Evolutionary conservation across 805 yeast genomes (phyloP), one percentile per base, ranked within the genome.

Genomic region (Ogataea salicorniae): DNA sequence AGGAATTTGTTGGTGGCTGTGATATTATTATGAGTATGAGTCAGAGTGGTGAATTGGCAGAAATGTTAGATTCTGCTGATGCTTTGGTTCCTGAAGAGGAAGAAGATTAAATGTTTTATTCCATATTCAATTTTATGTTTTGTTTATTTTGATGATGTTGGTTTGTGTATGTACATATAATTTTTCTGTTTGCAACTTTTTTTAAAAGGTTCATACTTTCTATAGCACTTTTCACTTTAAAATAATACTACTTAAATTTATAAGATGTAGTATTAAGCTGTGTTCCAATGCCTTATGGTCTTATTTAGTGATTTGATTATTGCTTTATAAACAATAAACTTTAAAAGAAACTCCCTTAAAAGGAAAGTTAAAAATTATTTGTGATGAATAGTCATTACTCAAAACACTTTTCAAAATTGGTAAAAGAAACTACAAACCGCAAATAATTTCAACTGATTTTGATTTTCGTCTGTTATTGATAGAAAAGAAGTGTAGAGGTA

Each of bases 1-100:
- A 84, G 56, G 99, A 94, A 64, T 94, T 94, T 63, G 78, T 94
- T 46, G 99, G 99, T 40, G 99, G 99, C 5, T 94, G 97, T 70
- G 99, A 94, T 68, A 91, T 94, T 53, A 76, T 94, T 45, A 88
- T 85, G 63, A 81, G 87, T 47, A 91, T 94, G 98, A 87, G 95
- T 37, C 86, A 84, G 58, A 65, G 72, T 45, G 99, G 99, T n/a
- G 97, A 92, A 62, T 78, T 94, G 46, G 81, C 90, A 16, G 91
- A 91, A 47, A 64, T 94, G 52, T 74, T 94, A 44, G 97, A 91
- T 55, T 71, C 79, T 47, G 87, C 86, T 46, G 79, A 81, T 43
- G 94, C 87, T 39, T 75, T 92, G 48, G 81, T 90, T 31, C 90
- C 94, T 13, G 89, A 83, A 62, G 95, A 83, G 62, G 95, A 86